Conservation (phyloP, 1,139 yeast genomes). For the Debaryomyces singareniensis region DNA sequence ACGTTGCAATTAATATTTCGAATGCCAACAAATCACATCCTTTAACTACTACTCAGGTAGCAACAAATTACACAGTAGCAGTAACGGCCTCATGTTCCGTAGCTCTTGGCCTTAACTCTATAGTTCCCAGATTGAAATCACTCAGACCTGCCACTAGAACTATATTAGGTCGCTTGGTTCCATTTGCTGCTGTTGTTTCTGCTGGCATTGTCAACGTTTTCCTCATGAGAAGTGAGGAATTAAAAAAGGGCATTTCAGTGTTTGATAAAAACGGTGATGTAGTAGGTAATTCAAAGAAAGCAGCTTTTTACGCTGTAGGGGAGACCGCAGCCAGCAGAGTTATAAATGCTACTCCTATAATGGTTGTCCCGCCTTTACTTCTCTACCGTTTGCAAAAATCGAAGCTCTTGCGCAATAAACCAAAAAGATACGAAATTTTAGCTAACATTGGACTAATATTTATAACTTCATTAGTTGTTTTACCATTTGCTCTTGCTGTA, state of each 20-base stretch:
- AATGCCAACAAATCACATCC: constrained; percentile 96
- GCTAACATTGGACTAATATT: constrained; percentile 82
- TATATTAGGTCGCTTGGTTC: constrained; percentile 79
- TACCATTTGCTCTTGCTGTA: constrained; percentile 92
- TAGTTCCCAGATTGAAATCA: constrained; percentile 74
- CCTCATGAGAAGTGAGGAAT: constrained; percentile 92
- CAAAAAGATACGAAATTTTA: constrained; percentile 55
- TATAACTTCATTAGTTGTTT: constrained; percentile 74
- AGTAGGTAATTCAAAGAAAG: constrained; percentile 75
- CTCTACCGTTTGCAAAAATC: constrained; percentile 71
- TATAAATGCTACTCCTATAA: constrained; percentile 92
- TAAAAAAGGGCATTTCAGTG: constrained; percentile 75
- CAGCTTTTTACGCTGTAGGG: constrained; percentile 90
- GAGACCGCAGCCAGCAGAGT: constrained; percentile 95
- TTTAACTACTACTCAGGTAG: constrained; percentile 66
- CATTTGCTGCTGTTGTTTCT: constrained; percentile 96
- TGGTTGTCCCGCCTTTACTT: constrained; percentile 90
- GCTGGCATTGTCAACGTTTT: constrained; percentile 94
- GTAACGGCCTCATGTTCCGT: constrained; percentile 94
- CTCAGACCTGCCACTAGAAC: constrained; percentile 63
- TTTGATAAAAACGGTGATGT: constrained; percentile 60
- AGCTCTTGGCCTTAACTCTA: constrained; percentile 83
- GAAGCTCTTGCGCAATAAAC: constrained; percentile 55
- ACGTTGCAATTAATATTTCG: constrained; percentile 94
- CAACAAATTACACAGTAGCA: constrained; percentile 76